Evolutionary conservation across 169 alveolate genomes (phyloP).

Genomic region (Plasmodium reichenowi): DNA sequence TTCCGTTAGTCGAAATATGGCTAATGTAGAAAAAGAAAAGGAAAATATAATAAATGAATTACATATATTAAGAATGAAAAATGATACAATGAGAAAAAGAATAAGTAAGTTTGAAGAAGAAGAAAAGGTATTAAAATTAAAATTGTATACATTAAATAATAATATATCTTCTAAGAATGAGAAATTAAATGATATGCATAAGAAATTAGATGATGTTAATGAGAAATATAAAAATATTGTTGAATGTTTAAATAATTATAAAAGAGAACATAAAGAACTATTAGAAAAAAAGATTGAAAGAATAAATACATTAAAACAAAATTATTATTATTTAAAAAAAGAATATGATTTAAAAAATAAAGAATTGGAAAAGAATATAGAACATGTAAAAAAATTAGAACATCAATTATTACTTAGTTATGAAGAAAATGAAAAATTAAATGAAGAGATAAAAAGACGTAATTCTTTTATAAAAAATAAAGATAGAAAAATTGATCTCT

Average conservation of each 20-base stretch:
- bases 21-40: slow-evolving; percentile 31
- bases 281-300: slow-evolving; percentile 2
- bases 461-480: slow-evolving; percentile 25
- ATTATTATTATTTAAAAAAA: slow-evolving; percentile 13
- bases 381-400: slow-evolving; percentile 5
- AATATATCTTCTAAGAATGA: background rate
- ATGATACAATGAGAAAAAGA: slow-evolving; percentile 15
- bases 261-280: slow-evolving; percentile 5
- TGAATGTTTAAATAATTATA: slow-evolving; percentile 2
- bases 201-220: background rate
- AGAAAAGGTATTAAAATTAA: slow-evolving; percentile 23
- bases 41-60: slow-evolving; percentile 10
- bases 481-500: slow-evolving; percentile 22
- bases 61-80: slow-evolving; percentile 3
- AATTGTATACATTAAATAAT: slow-evolving; percentile 7
- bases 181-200: slow-evolving; percentile 12
- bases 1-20: slow-evolving; percentile 10
- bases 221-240: background rate
- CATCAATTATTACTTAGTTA: background rate
- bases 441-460: slow-evolving; percentile 33
- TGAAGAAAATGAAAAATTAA: slow-evolving; percentile 24
- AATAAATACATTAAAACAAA: background rate
- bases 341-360: slow-evolving; percentile 10
- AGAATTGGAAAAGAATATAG: slow-evolving; percentile 1
- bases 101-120: background rate